phyloP scores from a whole-genome alignment of 768 basidiomycete genomes.

The Flagelloscypha sp. region DNA sequence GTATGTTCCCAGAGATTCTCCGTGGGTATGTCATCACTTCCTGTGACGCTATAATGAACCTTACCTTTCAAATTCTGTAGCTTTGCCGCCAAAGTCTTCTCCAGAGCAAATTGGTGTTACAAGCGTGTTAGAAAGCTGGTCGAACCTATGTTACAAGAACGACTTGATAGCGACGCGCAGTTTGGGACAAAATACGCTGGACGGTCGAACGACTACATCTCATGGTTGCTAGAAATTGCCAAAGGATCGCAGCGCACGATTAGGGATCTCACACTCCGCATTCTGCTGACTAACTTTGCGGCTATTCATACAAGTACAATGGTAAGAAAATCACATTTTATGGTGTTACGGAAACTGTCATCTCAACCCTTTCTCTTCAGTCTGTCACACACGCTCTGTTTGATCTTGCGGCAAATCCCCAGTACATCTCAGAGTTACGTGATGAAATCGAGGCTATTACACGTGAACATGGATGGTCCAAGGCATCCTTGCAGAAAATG shows the following conservation, averaged over 20 bases:
- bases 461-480: constrained; percentile 21
- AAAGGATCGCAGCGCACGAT: constrained; percentile 21
- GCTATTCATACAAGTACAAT: constrained; percentile 35
- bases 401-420: constrained; percentile 13
- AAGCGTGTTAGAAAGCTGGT: no score
- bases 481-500: constrained; percentile 21
- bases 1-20: no score
- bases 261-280: constrained; percentile 23
- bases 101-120: no score
- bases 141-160: no score
- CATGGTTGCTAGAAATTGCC: constrained; percentile 36
- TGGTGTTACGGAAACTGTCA: constrained; percentile 1
- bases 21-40: no score
- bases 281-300: constrained; percentile 34
- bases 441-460: constrained; percentile 16
- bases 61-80: no score
- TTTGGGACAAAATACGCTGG: no score
- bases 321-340: constrained; percentile 18
- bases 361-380: constrained; percentile 21
- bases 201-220: constrained; percentile 37
- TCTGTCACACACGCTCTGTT: constrained; percentile 13
- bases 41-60: no score
- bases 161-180: no score
- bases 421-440: constrained; percentile 13
- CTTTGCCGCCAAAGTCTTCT: no score